These are phyloP conservation scores for Trichoderma sp. DNA, from an alignment of 2,329 filamentous ascomycete genomes.

Conservation along the genomic window DNA sequence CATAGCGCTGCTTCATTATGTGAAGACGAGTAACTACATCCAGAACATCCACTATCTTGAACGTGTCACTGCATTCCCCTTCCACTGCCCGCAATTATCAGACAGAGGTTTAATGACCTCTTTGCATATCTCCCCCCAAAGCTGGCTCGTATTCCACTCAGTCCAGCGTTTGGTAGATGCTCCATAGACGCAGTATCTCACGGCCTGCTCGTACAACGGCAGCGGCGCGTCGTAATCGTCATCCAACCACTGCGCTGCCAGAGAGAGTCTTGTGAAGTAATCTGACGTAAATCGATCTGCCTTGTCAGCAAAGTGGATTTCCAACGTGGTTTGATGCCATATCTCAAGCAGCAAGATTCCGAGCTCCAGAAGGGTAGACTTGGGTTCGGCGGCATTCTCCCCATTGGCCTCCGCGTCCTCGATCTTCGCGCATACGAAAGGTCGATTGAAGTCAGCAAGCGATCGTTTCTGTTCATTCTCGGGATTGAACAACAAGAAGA, in stretches of 20 bases:
- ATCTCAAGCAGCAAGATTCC: slow-evolving; percentile 18
- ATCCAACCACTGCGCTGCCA: slow-evolving; percentile 10
- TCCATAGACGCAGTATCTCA: slow-evolving; percentile 22
- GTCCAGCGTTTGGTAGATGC: background rate
- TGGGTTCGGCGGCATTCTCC: background rate
- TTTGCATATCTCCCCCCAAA: slow-evolving; percentile 21
- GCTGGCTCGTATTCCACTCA: slow-evolving; percentile 13
- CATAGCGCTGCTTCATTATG: too few species aligned
- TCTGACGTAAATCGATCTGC: background rate
- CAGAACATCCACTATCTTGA: background rate
- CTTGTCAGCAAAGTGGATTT: background rate
- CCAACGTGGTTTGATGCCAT: slow-evolving; percentile 22
- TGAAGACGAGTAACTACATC: background rate
- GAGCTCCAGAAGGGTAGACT: slow-evolving; percentile 14
- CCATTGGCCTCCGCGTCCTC: background rate
- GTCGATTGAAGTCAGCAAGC: slow-evolving; percentile 1
- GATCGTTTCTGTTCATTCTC: background rate
- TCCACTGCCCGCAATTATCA: slow-evolving; percentile 24
- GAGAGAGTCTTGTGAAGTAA: background rate
- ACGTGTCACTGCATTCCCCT: background rate
- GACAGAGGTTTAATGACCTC: slow-evolving; percentile 19
- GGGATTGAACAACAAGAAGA: background rate
- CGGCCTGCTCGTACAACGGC: background rate
- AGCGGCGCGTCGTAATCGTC: slow-evolving; percentile 6
- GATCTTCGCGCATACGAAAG: slow-evolving; percentile 20